phyloP scores from a whole-genome alignment of 148 eudicot genomes.

The Polygonum maritimum region DNA sequence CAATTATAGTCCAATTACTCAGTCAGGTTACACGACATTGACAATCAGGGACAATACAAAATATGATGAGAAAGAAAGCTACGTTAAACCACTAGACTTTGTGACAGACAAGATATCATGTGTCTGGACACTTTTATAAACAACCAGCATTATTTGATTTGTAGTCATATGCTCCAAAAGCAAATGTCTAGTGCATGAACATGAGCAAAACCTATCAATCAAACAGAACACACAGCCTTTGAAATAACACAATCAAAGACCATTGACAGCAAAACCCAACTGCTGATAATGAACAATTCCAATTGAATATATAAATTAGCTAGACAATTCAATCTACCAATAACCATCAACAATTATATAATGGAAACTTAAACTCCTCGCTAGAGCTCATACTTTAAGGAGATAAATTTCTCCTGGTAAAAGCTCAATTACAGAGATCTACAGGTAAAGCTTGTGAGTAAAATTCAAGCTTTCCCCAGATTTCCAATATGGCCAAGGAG shows the following conservation, averaged over 20 bases:
- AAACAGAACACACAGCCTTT: not conserved
- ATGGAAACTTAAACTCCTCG: not conserved
- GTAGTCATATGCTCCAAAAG: not conserved
- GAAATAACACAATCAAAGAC: not conserved
- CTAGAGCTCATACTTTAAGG: not conserved
- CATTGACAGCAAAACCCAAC: not conserved
- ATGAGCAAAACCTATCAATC: not conserved
- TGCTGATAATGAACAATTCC: not conserved
- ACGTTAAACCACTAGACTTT: not conserved
- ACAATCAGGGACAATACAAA: not conserved
- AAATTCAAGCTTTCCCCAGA: conserved; percentile 8
- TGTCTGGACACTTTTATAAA: not conserved
- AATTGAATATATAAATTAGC: not conserved
- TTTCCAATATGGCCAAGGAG: not conserved
- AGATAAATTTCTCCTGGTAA: not conserved
- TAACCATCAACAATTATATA: not conserved
- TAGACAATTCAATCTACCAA: not conserved
- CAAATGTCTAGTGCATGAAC: not conserved
- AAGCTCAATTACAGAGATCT: not conserved
- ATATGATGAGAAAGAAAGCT: not conserved
- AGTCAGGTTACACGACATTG: not conserved
- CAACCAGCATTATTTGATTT: conserved; percentile 1
- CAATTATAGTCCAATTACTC: not conserved
- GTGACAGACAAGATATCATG: not conserved
- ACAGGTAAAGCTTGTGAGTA: conserved; percentile 10